Evolutionary conservation across 208 protist species (phyloP).

Genomic region (Wallacemonas collosoma): DNA sequence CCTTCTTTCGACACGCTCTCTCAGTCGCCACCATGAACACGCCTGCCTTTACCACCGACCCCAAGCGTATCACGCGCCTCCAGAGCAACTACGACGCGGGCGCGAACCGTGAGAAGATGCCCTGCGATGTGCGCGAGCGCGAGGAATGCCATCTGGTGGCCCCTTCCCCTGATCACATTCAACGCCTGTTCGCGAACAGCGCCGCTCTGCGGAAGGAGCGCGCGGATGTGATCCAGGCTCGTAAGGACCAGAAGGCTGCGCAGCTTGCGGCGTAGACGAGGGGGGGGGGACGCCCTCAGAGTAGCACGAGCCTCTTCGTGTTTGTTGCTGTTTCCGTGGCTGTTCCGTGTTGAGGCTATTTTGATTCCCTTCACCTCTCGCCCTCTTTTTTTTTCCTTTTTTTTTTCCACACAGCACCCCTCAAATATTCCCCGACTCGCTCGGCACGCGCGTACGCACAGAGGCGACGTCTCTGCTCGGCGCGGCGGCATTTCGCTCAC

Average conservation of each 20-base stretch:
- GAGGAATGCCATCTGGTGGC: constrained; percentile 15
- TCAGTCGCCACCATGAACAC: constrained; percentile 27
- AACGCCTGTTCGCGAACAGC: background rate
- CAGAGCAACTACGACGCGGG: constrained; percentile 42
- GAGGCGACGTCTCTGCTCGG: too few species aligned
- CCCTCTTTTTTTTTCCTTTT: constrained; percentile 10
- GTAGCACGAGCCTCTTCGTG: background rate
- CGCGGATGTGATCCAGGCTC: background rate
- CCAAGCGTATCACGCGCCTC: constrained; percentile 33
- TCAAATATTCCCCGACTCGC: background rate
- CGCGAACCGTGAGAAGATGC: constrained; percentile 34
- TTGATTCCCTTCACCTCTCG: background rate
- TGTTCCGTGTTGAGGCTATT: background rate
- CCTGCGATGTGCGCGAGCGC: constrained; percentile 11
- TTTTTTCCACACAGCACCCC: background rate
- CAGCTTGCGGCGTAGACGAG: too few species aligned
- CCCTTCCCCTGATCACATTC: constrained; percentile 3
- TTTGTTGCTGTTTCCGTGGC: background rate
- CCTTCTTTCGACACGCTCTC: background rate
- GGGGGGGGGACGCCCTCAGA: too few species aligned
- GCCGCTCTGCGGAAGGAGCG: constrained; percentile 22
- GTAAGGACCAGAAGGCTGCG: constrained; percentile 1
- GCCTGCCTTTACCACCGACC: constrained; percentile 38
- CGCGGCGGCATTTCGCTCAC: too few species aligned
- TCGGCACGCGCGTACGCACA: too few species aligned